Evolutionary conservation across 2,329 filamentous ascomycete genomes (phyloP).

Genomic region (Colletotrichum australisinense): DNA sequence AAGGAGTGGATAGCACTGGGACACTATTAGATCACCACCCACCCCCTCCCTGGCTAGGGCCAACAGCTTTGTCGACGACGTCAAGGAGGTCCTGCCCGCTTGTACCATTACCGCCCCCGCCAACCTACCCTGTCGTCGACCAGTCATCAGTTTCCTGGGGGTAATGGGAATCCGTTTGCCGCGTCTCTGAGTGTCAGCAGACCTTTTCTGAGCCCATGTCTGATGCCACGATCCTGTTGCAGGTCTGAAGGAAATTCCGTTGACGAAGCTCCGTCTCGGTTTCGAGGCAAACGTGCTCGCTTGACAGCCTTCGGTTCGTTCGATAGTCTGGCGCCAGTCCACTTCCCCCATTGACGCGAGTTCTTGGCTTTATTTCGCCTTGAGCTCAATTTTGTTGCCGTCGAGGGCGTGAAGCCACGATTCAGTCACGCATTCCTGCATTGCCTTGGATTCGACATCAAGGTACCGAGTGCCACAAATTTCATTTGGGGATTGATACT

Average conservation of each 20-base stretch:
- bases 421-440: background rate
- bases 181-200: slow-evolving; percentile 26
- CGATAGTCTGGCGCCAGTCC: background rate
- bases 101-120: background rate
- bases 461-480: background rate
- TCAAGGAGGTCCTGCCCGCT: slow-evolving; percentile 15
- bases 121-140: background rate
- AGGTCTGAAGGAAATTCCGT: background rate
- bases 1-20: background rate
- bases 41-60: slow-evolving; percentile 1
- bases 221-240: slow-evolving; percentile 22
- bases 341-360: slow-evolving; percentile 2
- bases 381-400: background rate
- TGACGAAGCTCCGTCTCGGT: background rate
- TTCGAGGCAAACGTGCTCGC: slow-evolving; percentile 20
- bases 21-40: background rate
- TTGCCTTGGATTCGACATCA: background rate
- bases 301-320: background rate
- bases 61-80: slow-evolving; percentile 22
- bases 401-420: background rate
- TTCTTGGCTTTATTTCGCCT: slow-evolving; percentile 9
- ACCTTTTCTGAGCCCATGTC: slow-evolving; percentile 14
- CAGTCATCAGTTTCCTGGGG: slow-evolving; percentile 34
- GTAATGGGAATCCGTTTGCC: slow-evolving; percentile 34
- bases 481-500: background rate